These are phyloP conservation scores for Ceratocystiopsis sp. DNA, from an alignment of 2,329 filamentous ascomycete genomes.

Conservation along the genomic window DNA sequence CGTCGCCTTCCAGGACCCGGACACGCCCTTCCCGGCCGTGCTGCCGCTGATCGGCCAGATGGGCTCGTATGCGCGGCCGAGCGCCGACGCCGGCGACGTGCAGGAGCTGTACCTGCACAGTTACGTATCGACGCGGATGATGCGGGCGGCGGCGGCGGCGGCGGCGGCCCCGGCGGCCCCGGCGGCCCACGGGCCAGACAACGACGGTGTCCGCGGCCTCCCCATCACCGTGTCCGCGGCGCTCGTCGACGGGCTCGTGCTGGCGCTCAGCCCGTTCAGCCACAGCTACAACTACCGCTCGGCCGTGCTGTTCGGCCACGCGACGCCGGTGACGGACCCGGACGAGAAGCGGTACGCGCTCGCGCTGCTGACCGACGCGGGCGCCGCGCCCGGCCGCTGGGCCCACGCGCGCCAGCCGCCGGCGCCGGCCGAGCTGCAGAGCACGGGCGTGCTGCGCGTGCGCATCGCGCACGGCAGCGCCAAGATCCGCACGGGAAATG, in stretches of 20 bases:
- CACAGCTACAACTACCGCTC: slow-evolving; percentile 83
- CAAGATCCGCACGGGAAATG: slow-evolving; percentile 52
- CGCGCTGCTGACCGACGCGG: slow-evolving; percentile 57
- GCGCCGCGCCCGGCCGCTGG: slow-evolving; percentile 50
- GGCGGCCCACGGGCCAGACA: too few species aligned
- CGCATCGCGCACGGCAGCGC: slow-evolving; percentile 53
- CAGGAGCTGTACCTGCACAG: slow-evolving; percentile 71
- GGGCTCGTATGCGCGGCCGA: slow-evolving; percentile 50
- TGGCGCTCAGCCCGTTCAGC: slow-evolving; percentile 61
- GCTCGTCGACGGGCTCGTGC: slow-evolving; percentile 62
- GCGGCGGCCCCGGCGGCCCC: slow-evolving; percentile 1
- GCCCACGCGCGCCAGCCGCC: slow-evolving; percentile 51
- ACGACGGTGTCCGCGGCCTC: too few species aligned
- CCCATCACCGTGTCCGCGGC: slow-evolving; percentile 58
- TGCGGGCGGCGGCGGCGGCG: slow-evolving; percentile 39
- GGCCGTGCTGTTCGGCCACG: slow-evolving; percentile 61
- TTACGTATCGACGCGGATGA: slow-evolving; percentile 63
- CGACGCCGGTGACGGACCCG: slow-evolving; percentile 44
- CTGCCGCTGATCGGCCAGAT: slow-evolving; percentile 79
- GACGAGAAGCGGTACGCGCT: slow-evolving; percentile 66
- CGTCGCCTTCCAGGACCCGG: slow-evolving; percentile 53
- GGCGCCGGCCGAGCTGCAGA: slow-evolving; percentile 54
- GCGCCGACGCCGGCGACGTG: slow-evolving; percentile 41
- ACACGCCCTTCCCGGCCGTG: slow-evolving; percentile 55
- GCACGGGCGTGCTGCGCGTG: slow-evolving; percentile 56